Evolutionary conservation across 2,329 filamentous ascomycete species (phyloP).

Genomic region (Aureobasidium pullulans): DNA sequence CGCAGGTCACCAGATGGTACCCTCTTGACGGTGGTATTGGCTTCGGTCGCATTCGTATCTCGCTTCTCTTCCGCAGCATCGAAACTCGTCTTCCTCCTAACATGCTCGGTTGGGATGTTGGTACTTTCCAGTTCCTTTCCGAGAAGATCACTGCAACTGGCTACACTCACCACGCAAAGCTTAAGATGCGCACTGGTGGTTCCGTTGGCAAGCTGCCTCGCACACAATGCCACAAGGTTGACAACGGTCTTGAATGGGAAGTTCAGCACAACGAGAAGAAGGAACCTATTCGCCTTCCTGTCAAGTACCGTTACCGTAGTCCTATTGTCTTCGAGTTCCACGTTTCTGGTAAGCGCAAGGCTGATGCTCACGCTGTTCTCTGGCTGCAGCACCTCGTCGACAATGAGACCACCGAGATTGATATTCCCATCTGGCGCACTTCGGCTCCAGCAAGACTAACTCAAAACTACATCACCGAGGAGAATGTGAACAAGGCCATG

Average conservation of each 20-base stretch:
- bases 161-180: conserved; percentile 57
- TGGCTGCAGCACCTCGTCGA: conserved; percentile 85
- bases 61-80: conserved; percentile 80
- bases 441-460: conserved; percentile 66
- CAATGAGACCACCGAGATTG: conserved; percentile 66
- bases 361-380: conserved; percentile 68
- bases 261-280: conserved; percentile 40
- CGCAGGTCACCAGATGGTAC: conserved; percentile 86
- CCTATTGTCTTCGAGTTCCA: conserved; percentile 87
- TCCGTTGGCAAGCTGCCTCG: conserved; percentile 65
- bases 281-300: conserved; percentile 64
- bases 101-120: conserved; percentile 89
- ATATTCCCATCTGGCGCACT: conserved; percentile 87
- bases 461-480: conserved; percentile 85
- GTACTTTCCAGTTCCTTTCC: conserved; percentile 81
- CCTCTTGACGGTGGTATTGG: conserved; percentile 90
- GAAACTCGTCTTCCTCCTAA: conserved; percentile 77
- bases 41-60: conserved; percentile 83
- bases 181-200: conserved; percentile 77
- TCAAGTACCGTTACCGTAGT: conserved; percentile 83
- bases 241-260: conserved; percentile 55
- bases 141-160: conserved; percentile 58
- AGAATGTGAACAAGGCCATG: conserved; percentile 57
- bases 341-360: conserved; percentile 57
- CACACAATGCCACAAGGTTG: conserved; percentile 51